Percentiles rank a stretch among this genome's conserved stretches.
phyloP scores from a whole-genome alignment of 2,329 filamentous ascomycete species.

The Ambrosiella beaveri region DNA sequence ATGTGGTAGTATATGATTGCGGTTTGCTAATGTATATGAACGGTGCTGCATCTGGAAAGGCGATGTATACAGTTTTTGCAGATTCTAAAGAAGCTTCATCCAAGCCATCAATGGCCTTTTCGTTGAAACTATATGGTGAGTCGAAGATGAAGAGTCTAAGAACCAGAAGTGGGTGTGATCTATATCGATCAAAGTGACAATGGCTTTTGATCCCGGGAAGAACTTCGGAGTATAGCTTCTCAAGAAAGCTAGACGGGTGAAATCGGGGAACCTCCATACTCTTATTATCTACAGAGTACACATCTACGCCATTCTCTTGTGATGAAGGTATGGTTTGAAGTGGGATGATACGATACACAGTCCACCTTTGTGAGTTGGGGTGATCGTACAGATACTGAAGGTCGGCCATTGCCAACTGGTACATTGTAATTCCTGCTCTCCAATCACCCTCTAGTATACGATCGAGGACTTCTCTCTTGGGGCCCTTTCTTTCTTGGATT shows the following conservation, averaged over 20 bases:
- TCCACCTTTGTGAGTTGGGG: conserved; percentile 46
- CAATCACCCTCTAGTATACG: conserved; percentile 52
- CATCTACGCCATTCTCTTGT: conserved; percentile 17
- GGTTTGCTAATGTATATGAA: conserved; percentile 50
- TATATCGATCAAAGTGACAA: conserved; percentile 61
- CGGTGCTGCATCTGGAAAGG: conserved; percentile 66
- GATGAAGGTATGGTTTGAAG: conserved; percentile 23
- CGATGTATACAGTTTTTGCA: conserved; percentile 58
- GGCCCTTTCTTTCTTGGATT: conserved; percentile 42
- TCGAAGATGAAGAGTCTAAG: conserved; percentile 67
- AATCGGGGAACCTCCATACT: conserved; percentile 48
- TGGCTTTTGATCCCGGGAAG: conserved; percentile 69
- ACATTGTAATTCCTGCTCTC: conserved; percentile 45
- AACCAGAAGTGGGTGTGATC: conserved; percentile 49
- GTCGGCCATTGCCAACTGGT: conserved; percentile 53
- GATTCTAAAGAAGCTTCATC: conserved; percentile 18
- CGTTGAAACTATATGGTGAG: conserved; percentile 44
- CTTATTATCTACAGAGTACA: conserved; percentile 23
- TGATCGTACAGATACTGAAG: conserved; percentile 49
- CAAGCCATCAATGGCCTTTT: conserved; percentile 6
- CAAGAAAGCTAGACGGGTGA: conserved; percentile 64
- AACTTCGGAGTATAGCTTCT: conserved; percentile 56
- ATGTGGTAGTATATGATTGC: conserved; percentile 25
- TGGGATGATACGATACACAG: conserved; percentile 40
- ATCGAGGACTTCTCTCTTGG: conserved; percentile 44